These are phyloP conservation scores for Lactifluus echinatus DNA, from an alignment of 768 basidiomycete species.

Conservation along the genomic window DNA sequence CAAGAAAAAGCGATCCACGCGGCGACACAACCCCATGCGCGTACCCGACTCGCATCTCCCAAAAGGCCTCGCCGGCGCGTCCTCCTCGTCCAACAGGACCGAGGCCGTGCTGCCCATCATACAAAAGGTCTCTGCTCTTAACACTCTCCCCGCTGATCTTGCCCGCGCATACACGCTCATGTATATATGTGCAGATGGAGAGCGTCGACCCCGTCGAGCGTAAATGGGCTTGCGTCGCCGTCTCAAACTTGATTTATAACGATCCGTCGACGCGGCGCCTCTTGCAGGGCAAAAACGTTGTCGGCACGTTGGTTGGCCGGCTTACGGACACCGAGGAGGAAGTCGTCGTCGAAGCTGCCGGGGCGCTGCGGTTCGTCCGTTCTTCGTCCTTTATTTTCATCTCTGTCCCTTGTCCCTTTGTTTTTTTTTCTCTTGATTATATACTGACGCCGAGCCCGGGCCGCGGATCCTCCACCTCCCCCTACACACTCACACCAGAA, in stretches of 20 bases:
- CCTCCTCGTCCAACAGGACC: conserved; percentile 63
- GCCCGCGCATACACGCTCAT: neutral
- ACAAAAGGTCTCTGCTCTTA: conserved; percentile 54
- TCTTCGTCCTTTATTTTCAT: conserved; percentile 10
- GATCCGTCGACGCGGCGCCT: conserved; percentile 87
- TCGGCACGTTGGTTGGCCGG: conserved; percentile 78
- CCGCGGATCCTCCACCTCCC: neutral
- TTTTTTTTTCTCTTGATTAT: neutral
- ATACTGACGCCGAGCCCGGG: neutral
- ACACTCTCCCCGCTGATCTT: neutral
- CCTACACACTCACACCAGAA: no score
- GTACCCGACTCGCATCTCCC: conserved; percentile 91
- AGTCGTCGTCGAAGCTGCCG: conserved; percentile 82
- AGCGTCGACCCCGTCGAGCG: conserved; percentile 70
- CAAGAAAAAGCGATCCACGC: conserved; percentile 78
- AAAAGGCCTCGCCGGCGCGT: conserved; percentile 67
- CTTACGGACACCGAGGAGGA: conserved; percentile 86
- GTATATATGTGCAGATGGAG: conserved; percentile 45
- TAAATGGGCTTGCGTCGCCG: conserved; percentile 93
- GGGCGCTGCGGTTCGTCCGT: conserved; percentile 65
- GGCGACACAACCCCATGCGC: conserved; percentile 87
- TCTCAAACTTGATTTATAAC: conserved; percentile 92
- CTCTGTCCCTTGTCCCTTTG: neutral
- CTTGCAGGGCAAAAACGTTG: conserved; percentile 85
- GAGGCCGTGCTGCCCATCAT: conserved; percentile 81